Percentiles rank a stretch among this genome's conserved stretches.
Conservation (phyloP, 2,329 filamentous ascomycete genomes). For the Amauroascus niger region DNA sequence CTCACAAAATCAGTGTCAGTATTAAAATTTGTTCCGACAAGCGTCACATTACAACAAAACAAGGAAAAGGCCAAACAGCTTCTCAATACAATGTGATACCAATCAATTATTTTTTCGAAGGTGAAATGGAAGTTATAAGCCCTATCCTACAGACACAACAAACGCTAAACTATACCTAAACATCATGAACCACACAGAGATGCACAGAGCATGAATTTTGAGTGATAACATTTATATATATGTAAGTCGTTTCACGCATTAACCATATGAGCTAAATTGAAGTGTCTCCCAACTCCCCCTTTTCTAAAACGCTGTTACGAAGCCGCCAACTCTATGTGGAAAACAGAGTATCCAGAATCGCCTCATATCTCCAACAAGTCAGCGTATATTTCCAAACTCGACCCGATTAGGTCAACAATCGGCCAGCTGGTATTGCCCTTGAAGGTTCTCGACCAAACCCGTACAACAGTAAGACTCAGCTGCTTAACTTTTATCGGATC, state of each 20-base stretch:
- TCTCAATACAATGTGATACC: neutral
- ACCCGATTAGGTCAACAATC: conserved; percentile 40
- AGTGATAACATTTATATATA: neutral
- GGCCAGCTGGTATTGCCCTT: conserved; percentile 42
- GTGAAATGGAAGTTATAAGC: too few species aligned
- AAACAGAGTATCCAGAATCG: neutral
- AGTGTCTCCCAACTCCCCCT: neutral
- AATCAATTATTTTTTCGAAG: neutral
- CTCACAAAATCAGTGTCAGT: conserved; percentile 38
- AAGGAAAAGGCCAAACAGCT: conserved; percentile 10
- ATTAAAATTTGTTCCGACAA: conserved; percentile 37
- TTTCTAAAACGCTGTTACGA: neutral
- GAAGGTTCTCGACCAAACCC: conserved; percentile 40
- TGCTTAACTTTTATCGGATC: conserved; percentile 37
- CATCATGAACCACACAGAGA: neutral
- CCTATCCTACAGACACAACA: neutral
- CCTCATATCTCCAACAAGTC: conserved; percentile 32
- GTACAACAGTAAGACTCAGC: conserved; percentile 41
- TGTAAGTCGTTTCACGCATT: neutral
- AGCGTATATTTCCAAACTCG: conserved; percentile 39
- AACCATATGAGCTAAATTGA: neutral
- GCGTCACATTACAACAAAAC: conserved; percentile 29
- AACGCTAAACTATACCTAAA: neutral
- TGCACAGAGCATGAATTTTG: neutral
- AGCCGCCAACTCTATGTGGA: neutral